Base-by-base conservation (phyloP, 768 basidiomycete species). In the Hortiboletus campestris region DNA sequence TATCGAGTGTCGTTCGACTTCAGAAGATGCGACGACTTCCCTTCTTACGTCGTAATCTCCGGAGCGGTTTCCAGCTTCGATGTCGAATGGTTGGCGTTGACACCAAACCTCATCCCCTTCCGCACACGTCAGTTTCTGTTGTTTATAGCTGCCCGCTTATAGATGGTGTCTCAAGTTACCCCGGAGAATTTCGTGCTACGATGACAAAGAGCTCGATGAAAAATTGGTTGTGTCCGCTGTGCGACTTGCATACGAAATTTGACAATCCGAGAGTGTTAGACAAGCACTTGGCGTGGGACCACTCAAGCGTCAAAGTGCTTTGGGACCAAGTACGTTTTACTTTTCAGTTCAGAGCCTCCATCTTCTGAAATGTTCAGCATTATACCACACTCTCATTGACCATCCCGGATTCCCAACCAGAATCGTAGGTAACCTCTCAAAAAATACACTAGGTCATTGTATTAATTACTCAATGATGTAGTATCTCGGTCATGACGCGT, bases 221-320 rank as follows among this genome's bases (percentile, higher is more conserved):
- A 19, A 59, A 67, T 2, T 82, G 79, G 75, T 39, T 67, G 39
- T 86, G 85, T 59, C 84, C 85, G 0, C 59, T 85, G n/a, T 86
- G 85, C 60, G 72, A 74, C 35, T 51, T 81, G 11, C 74, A 82
- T 46, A 72, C 69, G 22, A 55, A 55, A 0, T 81, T 86, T 43
- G 46, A 59, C 9, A 79, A 77, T 22, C 70, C 65, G 13, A 72
- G 63, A 28, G 75, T 80, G 74, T 67, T 86, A 2, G 63, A 63
- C 28, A 74, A 62, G n/a, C 85, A 86, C 62, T 56, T 86, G 22
- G 53, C 63, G 9, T 75, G 75, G 70, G 81, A 82, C 61, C 85
- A 86, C 55, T 22, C 62, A 2, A 73, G 71, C n/a, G 71, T 80
- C 32, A 57, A 63, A 38, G 64, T 65, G 10, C 56, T 54, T 31